Conservation (phyloP, 2,329 filamentous ascomycete species). For the Cladosporium velox region DNA sequence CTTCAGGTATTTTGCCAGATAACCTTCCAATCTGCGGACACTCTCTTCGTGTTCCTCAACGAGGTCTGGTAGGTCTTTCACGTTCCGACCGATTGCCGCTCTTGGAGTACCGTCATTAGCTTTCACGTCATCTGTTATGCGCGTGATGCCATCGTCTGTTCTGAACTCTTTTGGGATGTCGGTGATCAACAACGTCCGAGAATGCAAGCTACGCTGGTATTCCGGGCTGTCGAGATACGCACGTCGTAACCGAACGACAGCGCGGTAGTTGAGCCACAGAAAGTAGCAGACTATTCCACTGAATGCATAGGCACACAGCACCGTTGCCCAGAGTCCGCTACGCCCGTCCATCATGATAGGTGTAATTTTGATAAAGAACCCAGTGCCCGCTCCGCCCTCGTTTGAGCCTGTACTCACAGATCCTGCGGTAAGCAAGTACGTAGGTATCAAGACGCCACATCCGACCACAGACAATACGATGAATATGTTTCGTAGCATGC, state of each 20-base stretch:
- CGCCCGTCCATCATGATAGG: not conserved
- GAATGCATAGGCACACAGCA: slow-evolving; percentile 62
- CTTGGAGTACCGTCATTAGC: slow-evolving; percentile 77
- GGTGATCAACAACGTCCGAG: slow-evolving; percentile 68
- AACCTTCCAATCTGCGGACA: slow-evolving; percentile 78
- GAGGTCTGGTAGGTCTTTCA: slow-evolving; percentile 82
- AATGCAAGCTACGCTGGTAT: slow-evolving; percentile 84
- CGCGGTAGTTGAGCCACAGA: slow-evolving; percentile 87
- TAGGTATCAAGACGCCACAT: slow-evolving; percentile 75
- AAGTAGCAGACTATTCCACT: slow-evolving; percentile 76
- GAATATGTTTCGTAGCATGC: slow-evolving; percentile 94
- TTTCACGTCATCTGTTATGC: slow-evolving; percentile 77
- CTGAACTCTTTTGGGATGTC: slow-evolving; percentile 77
- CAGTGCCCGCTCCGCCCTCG: slow-evolving; percentile 27
- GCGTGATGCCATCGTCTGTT: slow-evolving; percentile 83
- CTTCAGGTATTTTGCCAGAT: slow-evolving; percentile 87
- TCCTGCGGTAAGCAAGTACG: slow-evolving; percentile 57
- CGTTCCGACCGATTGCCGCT: slow-evolving; percentile 84
- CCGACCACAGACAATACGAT: slow-evolving; percentile 70
- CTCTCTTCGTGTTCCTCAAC: slow-evolving; percentile 80
- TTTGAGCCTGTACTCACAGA: slow-evolving; percentile 23
- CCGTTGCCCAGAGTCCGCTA: slow-evolving; percentile 55
- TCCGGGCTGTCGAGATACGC: slow-evolving; percentile 82
- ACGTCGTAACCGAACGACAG: slow-evolving; percentile 69
- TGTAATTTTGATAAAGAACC: slow-evolving; percentile 59